A percentile compares a stretch with the other conserved stretches of the same genome.
Evolutionary conservation across 1,284 basidiomycete species (phyloP).

Genomic region (Heterobasidion annosum): DNA sequence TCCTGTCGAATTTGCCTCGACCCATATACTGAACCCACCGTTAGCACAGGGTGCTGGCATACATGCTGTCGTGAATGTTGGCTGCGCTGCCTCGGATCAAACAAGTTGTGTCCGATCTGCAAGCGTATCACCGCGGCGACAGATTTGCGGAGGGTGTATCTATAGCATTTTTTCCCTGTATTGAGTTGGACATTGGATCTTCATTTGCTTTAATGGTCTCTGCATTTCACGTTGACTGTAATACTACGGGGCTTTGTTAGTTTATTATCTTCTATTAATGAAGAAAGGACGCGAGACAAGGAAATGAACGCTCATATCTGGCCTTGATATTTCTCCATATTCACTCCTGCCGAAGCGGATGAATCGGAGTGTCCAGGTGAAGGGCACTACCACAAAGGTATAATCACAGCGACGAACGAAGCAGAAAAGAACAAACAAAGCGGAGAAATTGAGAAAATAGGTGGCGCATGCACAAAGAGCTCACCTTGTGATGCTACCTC

Average conservation of each 20-base stretch:
- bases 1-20: conserved; percentile 70
- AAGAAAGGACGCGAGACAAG: neutral
- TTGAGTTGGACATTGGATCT: neutral
- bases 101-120: conserved; percentile 75
- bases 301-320: conserved; percentile 18
- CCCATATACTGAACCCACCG: conserved; percentile 65
- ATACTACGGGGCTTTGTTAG: too few species aligned
- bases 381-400: conserved; percentile 53
- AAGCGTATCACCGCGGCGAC: conserved; percentile 69
- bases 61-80: conserved; percentile 74
- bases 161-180: conserved; percentile 19
- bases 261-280: neutral
- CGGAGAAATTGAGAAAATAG: neutral
- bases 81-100: conserved; percentile 71
- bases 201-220: neutral
- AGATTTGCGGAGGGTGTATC: conserved; percentile 63
- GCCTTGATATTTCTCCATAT: conserved; percentile 15
- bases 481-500: conserved; percentile 16
- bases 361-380: conserved; percentile 6
- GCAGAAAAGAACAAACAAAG: neutral
- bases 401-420: conserved; percentile 40
- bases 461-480: conserved; percentile 8
- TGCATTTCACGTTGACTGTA: neutral
- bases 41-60: conserved; percentile 81
- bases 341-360: conserved; percentile 6